phyloP scores from a whole-genome alignment of 1,284 basidiomycete genomes.

The Boletus chippewaensis region DNA sequence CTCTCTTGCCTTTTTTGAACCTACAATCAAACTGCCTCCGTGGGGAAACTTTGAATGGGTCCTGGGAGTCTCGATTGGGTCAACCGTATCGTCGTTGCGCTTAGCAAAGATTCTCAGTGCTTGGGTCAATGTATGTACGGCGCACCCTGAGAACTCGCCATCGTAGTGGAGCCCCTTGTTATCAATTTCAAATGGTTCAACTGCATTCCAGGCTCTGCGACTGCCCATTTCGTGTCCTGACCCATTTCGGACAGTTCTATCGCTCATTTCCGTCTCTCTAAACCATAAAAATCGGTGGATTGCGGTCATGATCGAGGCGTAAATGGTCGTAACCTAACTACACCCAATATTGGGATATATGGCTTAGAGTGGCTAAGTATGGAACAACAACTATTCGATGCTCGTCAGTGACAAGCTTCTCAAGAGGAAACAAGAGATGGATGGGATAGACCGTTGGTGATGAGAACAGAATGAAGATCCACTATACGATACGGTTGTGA shows the following conservation, averaged over 20 bases:
- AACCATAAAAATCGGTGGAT: conserved; percentile 10
- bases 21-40: conserved; percentile 19
- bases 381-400: conserved; percentile 23
- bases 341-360: conserved; percentile 6
- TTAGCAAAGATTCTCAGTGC: too few species aligned
- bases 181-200: conserved; percentile 28
- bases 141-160: conserved; percentile 4
- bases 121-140: too few species aligned
- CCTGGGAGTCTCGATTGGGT: background rate
- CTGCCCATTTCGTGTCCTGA: background rate
- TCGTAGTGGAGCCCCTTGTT: conserved; percentile 5
- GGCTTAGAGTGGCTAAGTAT: conserved; percentile 8
- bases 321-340: conserved; percentile 25
- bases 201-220: background rate
- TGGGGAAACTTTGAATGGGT: conserved; percentile 1
- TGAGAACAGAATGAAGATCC: conserved; percentile 16
- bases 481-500: conserved; percentile 10
- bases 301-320: conserved; percentile 19
- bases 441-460: conserved; percentile 14
- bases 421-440: background rate
- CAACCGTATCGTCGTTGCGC: too few species aligned
- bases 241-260: conserved; percentile 7
- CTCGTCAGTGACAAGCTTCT: conserved; percentile 1
- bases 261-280: conserved; percentile 13
- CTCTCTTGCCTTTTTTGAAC: conserved; percentile 18